phyloP scores from a whole-genome alignment of 176 grass and related monocot species.

The Olyra latifolia region DNA sequence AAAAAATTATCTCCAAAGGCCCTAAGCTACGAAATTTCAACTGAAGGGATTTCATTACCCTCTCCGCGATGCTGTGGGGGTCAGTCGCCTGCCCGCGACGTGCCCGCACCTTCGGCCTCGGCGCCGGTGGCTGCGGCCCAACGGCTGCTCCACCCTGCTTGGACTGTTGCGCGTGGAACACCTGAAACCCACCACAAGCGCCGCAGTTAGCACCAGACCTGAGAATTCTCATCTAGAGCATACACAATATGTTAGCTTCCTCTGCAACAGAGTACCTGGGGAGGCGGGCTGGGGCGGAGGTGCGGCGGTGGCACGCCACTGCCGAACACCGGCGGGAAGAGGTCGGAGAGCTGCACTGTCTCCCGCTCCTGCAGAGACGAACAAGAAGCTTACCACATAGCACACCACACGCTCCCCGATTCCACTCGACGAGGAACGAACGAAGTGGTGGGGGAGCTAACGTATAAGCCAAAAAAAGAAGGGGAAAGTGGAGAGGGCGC shows the following conservation, averaged over 20 bases:
- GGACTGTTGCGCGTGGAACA: constrained; percentile 69
- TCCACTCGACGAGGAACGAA: not conserved
- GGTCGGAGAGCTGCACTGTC: constrained; percentile 55
- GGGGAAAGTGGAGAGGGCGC: constrained; percentile 41
- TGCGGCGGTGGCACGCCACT: constrained; percentile 68
- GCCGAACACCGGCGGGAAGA: constrained; percentile 79
- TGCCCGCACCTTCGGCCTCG: constrained; percentile 89
- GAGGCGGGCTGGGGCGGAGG: constrained; percentile 70
- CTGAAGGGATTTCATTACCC: constrained; percentile 45
- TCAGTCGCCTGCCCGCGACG: constrained; percentile 93
- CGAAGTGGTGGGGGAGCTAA: not conserved
- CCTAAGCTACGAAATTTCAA: not conserved
- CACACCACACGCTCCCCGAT: not conserved
- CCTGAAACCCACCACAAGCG: constrained; percentile 42
- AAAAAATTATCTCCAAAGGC: not conserved
- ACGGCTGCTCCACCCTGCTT: constrained; percentile 49
- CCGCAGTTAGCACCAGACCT: not conserved
- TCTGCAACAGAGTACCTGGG: constrained; percentile 47
- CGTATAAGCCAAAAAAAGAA: constrained; percentile 24
- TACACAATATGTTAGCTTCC: not conserved
- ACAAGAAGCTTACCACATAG: constrained; percentile 16
- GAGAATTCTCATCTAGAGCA: not conserved
- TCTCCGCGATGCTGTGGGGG: constrained; percentile 95
- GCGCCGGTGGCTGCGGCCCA: constrained; percentile 62
- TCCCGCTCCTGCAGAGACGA: constrained; percentile 71